A percentile compares a stretch with the other conserved stretches of the same genome.
Evolutionary conservation across 2,329 filamentous ascomycete genomes (phyloP).

Genomic region (Cordyceps cateniannulata): DNA sequence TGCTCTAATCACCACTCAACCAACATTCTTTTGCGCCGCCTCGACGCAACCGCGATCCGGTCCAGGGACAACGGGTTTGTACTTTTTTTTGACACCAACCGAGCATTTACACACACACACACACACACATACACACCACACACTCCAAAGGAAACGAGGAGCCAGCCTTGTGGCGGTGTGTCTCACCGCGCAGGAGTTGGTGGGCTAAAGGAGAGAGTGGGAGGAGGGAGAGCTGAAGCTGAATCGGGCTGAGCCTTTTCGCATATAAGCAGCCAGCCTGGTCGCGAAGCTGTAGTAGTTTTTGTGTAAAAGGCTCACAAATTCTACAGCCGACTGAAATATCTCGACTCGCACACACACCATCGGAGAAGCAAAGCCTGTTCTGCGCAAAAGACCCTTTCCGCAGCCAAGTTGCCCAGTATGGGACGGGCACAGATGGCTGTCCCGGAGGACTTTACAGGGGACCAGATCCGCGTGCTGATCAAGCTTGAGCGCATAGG

Average conservation of each 20-base stretch:
- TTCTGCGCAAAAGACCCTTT: not conserved
- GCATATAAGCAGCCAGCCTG: not conserved
- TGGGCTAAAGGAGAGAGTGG: not conserved
- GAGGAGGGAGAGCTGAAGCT: not conserved
- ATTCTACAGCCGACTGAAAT: not conserved
- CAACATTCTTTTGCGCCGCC: not conserved
- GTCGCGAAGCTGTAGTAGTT: not conserved
- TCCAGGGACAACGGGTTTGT: not conserved
- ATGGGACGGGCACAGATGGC: constrained; percentile 7
- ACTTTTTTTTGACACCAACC: not conserved
- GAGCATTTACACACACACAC: not conserved
- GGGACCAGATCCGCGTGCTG: constrained; percentile 34
- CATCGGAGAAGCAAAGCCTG: not conserved
- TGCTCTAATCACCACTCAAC: not conserved
- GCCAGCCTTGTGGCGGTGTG: not conserved
- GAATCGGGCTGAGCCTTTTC: not conserved
- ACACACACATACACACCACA: not conserved
- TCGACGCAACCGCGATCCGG: not conserved
- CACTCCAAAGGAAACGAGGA: no score
- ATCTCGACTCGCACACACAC: no score
- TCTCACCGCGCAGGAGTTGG: not conserved
- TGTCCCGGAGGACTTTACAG: constrained; percentile 23
- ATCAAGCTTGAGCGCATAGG: constrained; percentile 46
- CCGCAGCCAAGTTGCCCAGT: not conserved
- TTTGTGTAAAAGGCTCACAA: not conserved